A percentile compares a stretch with the other conserved stretches of the same genome.
Conservation (phyloP, 148 eudicot species). For the Mesembryanthemum crystallinum region DNA sequence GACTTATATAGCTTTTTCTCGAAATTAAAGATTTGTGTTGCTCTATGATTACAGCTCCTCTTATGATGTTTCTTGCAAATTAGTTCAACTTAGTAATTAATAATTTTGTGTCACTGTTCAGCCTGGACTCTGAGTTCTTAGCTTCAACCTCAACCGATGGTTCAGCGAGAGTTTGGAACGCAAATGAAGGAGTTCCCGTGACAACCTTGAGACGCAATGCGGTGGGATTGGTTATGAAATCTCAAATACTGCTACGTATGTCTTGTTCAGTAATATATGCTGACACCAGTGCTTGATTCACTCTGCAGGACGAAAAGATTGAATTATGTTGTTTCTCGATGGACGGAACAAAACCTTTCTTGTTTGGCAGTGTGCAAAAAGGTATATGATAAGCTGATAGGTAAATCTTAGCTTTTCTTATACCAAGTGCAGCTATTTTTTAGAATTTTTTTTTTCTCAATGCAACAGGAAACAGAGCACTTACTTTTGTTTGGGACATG, state of each 20-base stretch:
- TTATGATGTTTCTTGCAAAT: background rate
- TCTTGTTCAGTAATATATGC: constrained; percentile 17
- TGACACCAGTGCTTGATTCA: constrained; percentile 16
- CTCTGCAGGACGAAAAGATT: constrained; percentile 75
- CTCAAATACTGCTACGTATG: background rate
- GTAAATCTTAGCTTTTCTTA: background rate
- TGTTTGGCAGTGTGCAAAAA: constrained; percentile 76
- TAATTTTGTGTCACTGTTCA: constrained; percentile 29
- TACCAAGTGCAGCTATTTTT: background rate
- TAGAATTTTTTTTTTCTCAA: background rate
- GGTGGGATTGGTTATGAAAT: constrained; percentile 31
- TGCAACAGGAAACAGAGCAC: constrained; percentile 52
- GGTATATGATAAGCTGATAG: constrained; percentile 41
- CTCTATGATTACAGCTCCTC: background rate
- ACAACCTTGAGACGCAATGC: constrained; percentile 65
- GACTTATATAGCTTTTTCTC: background rate
- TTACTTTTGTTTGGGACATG: constrained; percentile 87
- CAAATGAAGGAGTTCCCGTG: constrained; percentile 78
- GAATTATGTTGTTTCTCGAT: constrained; percentile 91
- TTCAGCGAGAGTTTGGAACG: constrained; percentile 91
- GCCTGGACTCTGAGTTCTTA: constrained; percentile 94
- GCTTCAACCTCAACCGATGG: constrained; percentile 98
- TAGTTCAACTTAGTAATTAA: background rate
- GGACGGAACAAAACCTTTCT: constrained; percentile 95
- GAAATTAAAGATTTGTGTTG: background rate